Evolutionary conservation across 106 monocot genomes (phyloP).

Genomic region (Triglochin maritima): DNA sequence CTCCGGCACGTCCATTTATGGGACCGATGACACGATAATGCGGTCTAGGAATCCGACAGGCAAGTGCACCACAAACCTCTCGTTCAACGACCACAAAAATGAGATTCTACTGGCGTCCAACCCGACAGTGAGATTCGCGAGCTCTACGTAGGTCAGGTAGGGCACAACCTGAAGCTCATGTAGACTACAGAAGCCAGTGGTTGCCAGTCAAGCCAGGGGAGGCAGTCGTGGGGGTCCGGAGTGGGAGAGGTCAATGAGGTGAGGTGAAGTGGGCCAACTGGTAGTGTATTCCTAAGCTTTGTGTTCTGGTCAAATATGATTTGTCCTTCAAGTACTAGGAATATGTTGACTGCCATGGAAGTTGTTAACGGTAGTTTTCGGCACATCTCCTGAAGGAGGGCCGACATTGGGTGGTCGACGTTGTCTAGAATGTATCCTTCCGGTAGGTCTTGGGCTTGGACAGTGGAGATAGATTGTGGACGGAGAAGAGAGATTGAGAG

Average conservation of each 20-base stretch:
- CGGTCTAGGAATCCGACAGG: constrained; percentile 4
- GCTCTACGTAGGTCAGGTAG: not conserved
- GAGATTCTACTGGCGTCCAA: not conserved
- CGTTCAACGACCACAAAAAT: constrained; percentile 1
- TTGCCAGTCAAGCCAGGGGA: not conserved
- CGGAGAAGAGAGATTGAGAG: constrained; percentile 25
- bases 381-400: not conserved
- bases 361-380: not conserved
- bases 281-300: not conserved
- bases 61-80: not conserved
- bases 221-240: not conserved
- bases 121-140: not conserved
- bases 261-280: not conserved
- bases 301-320: not conserved
- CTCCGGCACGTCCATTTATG: constrained; percentile 19
- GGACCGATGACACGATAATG: not conserved
- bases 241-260: too few species aligned
- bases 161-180: not conserved
- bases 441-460: constrained; percentile 1
- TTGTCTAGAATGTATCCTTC: not conserved
- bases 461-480: constrained; percentile 22
- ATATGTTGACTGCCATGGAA: not conserved
- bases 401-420: not conserved
- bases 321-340: not conserved
- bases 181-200: not conserved